A percentile compares a stretch with the other conserved stretches of the same genome.
Evolutionary conservation across 345 rosid genomes (phyloP).

Genomic region (Trapa incisa): DNA sequence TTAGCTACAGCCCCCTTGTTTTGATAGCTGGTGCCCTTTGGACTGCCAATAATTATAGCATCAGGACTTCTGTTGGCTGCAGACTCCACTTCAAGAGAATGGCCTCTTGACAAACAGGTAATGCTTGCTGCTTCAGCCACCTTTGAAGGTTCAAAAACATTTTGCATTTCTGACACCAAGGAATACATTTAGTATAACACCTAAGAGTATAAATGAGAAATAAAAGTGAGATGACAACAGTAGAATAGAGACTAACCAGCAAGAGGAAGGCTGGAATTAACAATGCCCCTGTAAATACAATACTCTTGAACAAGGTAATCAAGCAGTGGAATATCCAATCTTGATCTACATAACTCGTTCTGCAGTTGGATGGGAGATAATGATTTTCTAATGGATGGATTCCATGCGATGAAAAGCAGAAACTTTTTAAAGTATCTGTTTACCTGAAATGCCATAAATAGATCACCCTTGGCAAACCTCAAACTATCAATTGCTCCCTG

Average conservation of each 20-base stretch:
- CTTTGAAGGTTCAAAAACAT: too few species aligned
- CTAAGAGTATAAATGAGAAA: slow-evolving; percentile 5
- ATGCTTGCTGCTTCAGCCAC: slow-evolving; percentile 17
- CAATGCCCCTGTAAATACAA: slow-evolving; percentile 85
- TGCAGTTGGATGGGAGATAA: slow-evolving; percentile 19
- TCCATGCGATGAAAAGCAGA: not conserved
- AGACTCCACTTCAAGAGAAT: slow-evolving; percentile 42
- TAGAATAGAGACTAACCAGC: slow-evolving; percentile 26
- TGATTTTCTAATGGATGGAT: not conserved
- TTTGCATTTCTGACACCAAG: too few species aligned
- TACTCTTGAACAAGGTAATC: slow-evolving; percentile 84
- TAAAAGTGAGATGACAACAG: slow-evolving; percentile 5
- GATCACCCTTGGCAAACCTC: slow-evolving; percentile 86
- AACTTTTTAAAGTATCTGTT: slow-evolving; percentile 3
- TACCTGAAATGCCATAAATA: slow-evolving; percentile 90
- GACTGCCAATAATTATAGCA: slow-evolving; percentile 33
- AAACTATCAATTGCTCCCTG: slow-evolving; percentile 95
- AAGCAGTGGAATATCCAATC: slow-evolving; percentile 53
- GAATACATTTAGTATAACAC: not conserved
- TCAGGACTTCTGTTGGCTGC: slow-evolving; percentile 37
- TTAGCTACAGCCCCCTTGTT: slow-evolving; percentile 31
- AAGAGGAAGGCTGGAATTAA: slow-evolving; percentile 32
- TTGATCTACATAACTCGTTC: slow-evolving; percentile 93
- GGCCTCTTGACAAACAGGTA: slow-evolving; percentile 30
- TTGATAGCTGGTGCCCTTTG: slow-evolving; percentile 27